Conservation (phyloP, 371 early-diverging fungal species). For the Capniomyces stellatus region DNA sequence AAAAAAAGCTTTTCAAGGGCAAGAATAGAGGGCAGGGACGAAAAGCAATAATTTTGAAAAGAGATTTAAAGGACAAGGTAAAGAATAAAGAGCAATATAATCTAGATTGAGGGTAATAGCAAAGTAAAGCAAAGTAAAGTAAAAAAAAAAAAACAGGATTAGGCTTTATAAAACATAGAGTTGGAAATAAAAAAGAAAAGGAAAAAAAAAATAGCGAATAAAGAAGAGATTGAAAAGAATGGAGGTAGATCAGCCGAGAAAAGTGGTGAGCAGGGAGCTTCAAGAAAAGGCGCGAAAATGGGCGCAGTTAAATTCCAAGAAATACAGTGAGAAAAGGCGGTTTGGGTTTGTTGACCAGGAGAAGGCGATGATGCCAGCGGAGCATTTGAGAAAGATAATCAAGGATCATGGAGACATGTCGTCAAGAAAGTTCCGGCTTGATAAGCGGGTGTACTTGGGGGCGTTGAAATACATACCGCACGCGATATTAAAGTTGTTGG, state of each 20-base stretch:
- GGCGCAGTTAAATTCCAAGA: constrained; percentile 77
- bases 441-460: constrained; percentile 92
- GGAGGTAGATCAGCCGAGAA: neutral
- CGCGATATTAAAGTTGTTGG: constrained; percentile 89
- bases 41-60: too few species aligned
- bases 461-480: constrained; percentile 98
- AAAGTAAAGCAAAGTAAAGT: too few species aligned
- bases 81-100: too few species aligned
- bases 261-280: neutral
- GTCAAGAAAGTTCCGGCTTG: constrained; percentile 86
- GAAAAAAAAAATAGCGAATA: too few species aligned
- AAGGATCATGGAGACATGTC: constrained; percentile 98
- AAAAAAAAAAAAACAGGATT: too few species aligned
- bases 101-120: too few species aligned
- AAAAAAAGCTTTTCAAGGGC: too few species aligned
- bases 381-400: constrained; percentile 90
- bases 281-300: constrained; percentile 66
- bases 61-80: too few species aligned
- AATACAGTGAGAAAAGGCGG: constrained; percentile 82
- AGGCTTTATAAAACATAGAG: too few species aligned
- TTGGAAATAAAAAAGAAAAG: too few species aligned
- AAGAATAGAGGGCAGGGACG: too few species aligned
- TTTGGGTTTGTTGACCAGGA: constrained; percentile 51
- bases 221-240: too few species aligned
- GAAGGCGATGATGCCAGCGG: constrained; percentile 93